These are phyloP conservation scores for Cicer cuneatum DNA, from an alignment of 306 rosid species.

Conservation along the genomic window DNA sequence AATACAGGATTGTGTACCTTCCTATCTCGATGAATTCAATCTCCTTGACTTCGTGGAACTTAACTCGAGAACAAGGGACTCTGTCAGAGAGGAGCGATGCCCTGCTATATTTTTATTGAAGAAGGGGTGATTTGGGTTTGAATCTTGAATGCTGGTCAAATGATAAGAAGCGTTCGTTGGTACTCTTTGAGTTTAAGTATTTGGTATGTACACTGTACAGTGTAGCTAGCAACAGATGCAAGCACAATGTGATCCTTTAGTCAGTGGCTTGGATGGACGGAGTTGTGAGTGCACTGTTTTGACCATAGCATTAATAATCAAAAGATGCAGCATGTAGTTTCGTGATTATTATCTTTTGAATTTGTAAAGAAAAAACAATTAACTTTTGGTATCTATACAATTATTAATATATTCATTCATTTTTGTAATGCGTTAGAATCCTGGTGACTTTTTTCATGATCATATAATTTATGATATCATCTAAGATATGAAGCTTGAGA, in stretches of 20 bases:
- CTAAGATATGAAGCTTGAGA: neutral
- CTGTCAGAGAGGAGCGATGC: conserved; percentile 32
- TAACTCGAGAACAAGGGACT: neutral
- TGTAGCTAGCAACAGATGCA: conserved; percentile 9
- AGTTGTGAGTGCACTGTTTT: conserved; percentile 23
- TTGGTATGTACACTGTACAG: conserved; percentile 38
- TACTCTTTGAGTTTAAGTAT: neutral
- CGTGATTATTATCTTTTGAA: conserved; percentile 16
- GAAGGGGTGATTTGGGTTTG: conserved; percentile 19
- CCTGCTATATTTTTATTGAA: conserved; percentile 25
- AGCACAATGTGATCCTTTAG: conserved; percentile 9
- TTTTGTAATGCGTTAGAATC: conserved; percentile 20
- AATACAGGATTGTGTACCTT: conserved; percentile 26
- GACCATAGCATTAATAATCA: conserved; percentile 28
- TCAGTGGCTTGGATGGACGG: conserved; percentile 33
- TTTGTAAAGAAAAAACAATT: conserved; percentile 13
- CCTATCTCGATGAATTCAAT: conserved; percentile 25
- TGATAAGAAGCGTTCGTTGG: conserved; percentile 7
- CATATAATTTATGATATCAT: neutral
- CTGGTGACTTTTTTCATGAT: neutral
- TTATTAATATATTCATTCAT: conserved; percentile 16
- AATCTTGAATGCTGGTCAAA: conserved; percentile 25
- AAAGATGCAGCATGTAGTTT: conserved; percentile 23
- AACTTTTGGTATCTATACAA: neutral
- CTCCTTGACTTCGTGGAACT: conserved; percentile 3